Evolutionary conservation across 2,329 filamentous ascomycete genomes (phyloP).

Genomic region (Pyrenophora teres): DNA sequence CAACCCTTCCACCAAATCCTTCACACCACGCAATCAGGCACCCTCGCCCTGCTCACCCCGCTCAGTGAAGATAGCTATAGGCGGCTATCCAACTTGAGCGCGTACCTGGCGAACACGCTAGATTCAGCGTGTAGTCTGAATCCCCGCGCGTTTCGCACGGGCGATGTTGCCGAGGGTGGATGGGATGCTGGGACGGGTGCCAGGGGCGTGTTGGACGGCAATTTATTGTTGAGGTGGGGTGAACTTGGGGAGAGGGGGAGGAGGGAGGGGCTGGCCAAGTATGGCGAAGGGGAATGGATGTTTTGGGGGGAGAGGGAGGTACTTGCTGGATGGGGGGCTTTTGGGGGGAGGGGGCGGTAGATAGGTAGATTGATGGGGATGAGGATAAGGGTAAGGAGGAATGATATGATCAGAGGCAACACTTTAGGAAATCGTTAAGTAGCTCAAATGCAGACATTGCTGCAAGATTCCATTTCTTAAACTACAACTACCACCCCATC

Average conservation of each 20-base stretch:
- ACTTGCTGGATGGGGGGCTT: constrained; percentile 67
- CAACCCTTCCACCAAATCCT: constrained; percentile 40
- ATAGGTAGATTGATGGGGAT: background rate
- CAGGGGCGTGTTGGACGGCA: constrained; percentile 76
- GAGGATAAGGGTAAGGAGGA: too few relatives aligned
- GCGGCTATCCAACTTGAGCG: constrained; percentile 78
- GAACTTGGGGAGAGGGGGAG: constrained; percentile 74
- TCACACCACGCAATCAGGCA: constrained; percentile 63
- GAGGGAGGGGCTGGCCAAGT: constrained; percentile 73
- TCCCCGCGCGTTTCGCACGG: constrained; percentile 74
- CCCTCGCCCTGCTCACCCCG: constrained; percentile 75
- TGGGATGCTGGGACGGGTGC: constrained; percentile 51
- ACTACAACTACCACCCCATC: too few relatives aligned
- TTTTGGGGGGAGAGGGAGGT: constrained; percentile 72
- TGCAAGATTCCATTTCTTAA: too few relatives aligned
- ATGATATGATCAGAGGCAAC: too few relatives aligned
- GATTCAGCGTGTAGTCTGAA: constrained; percentile 81
- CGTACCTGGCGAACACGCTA: constrained; percentile 76
- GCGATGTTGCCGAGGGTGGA: constrained; percentile 41
- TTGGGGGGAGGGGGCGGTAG: constrained; percentile 27
- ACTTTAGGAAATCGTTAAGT: too few relatives aligned
- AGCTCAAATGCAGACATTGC: too few relatives aligned
- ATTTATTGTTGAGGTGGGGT: constrained; percentile 73
- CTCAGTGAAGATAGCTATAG: constrained; percentile 82
- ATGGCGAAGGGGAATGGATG: constrained; percentile 70